Evolutionary conservation across 2,329 filamentous ascomycete species (phyloP).

Genomic region (Cladosporium cucumerinum): DNA sequence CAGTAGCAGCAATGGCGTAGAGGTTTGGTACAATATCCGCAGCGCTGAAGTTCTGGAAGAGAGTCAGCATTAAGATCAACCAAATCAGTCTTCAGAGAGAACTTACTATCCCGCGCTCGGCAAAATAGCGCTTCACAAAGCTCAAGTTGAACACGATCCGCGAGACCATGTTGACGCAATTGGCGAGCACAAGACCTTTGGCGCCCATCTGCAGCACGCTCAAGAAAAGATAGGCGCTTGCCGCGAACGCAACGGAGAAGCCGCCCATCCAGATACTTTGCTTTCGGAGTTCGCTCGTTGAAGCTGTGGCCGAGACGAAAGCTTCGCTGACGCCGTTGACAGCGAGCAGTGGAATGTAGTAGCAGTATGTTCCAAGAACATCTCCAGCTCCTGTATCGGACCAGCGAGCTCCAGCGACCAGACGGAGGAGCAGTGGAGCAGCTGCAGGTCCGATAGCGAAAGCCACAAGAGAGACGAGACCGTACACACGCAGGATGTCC

Average conservation of each 20-base stretch:
- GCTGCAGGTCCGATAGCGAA: constrained; percentile 70
- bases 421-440: constrained; percentile 67
- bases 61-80: background rate
- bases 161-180: constrained; percentile 83
- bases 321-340: constrained; percentile 89
- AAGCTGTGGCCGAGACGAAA: constrained; percentile 85
- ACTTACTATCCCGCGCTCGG: constrained; percentile 37
- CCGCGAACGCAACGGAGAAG: constrained; percentile 74
- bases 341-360: constrained; percentile 89
- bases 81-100: background rate
- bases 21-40: constrained; percentile 31
- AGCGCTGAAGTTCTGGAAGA: constrained; percentile 26
- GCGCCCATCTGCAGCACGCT: constrained; percentile 68
- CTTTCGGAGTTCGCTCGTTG: constrained; percentile 65
- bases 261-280: constrained; percentile 82
- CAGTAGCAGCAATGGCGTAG: constrained; percentile 37
- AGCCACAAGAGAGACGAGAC: constrained; percentile 67
- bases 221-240: constrained; percentile 72
- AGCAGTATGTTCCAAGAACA: constrained; percentile 78
- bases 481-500: constrained; percentile 68
- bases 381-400: constrained; percentile 65
- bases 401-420: constrained; percentile 79
- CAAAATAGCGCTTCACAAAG: constrained; percentile 69
- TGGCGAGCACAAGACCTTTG: constrained; percentile 77
- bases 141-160: constrained; percentile 74